A percentile compares a stretch with the other conserved stretches of the same genome.
Evolutionary conservation across 2,329 filamentous ascomycete species (phyloP).

Genomic region (Aspergillus ruber): DNA sequence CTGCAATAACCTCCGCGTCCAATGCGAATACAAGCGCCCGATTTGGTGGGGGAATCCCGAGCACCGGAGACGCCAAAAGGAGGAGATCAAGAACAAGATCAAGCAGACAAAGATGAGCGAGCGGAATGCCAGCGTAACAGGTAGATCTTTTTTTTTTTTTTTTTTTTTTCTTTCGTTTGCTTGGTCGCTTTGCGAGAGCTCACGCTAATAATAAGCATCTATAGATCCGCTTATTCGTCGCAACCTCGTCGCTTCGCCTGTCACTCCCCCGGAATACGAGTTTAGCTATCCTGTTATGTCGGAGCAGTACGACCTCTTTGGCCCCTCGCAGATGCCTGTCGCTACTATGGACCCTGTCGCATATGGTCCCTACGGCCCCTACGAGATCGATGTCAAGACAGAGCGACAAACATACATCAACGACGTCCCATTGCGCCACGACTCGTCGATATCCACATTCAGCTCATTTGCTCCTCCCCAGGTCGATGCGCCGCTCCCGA

Average conservation of each 20-base stretch:
- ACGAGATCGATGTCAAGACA: slow-evolving; percentile 93
- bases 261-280: slow-evolving; percentile 53
- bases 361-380: slow-evolving; percentile 61
- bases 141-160: slow-evolving; percentile 21
- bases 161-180: no score
- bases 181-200: slow-evolving; percentile 2
- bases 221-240: slow-evolving; percentile 11
- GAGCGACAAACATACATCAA: slow-evolving; percentile 92
- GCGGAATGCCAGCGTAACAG: slow-evolving; percentile 57
- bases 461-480: slow-evolving; percentile 82
- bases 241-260: slow-evolving; percentile 51
- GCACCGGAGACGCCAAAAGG: slow-evolving; percentile 77
- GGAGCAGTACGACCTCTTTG: slow-evolving; percentile 38
- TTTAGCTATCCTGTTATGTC: slow-evolving; percentile 62
- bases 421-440: slow-evolving; percentile 74
- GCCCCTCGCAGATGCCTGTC: slow-evolving; percentile 34
- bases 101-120: slow-evolving; percentile 93
- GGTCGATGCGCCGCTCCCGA: slow-evolving; percentile 59
- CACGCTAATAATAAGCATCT: background rate
- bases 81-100: slow-evolving; percentile 94
- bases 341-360: slow-evolving; percentile 53
- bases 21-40: slow-evolving; percentile 93
- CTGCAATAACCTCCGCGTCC: slow-evolving; percentile 67
- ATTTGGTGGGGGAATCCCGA: slow-evolving; percentile 97
- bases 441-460: slow-evolving; percentile 87